Conservation (phyloP, 1,139 yeast species). For the Protomyces gravidus region DNA sequence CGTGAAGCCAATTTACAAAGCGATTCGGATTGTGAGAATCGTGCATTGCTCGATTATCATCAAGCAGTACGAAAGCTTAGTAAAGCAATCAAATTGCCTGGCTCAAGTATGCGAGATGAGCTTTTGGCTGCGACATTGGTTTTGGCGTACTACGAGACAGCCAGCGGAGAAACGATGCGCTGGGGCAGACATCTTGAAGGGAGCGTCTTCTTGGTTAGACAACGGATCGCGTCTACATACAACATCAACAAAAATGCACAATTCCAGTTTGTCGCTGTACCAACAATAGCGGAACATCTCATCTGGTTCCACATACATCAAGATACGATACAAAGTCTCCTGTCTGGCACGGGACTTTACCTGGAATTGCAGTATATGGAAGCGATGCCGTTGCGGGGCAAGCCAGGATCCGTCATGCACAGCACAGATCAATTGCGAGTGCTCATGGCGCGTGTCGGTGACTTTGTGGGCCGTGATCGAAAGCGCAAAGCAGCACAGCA, state of each 20-base stretch:
- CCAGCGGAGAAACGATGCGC: slow-evolving; percentile 31
- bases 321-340: slow-evolving; percentile 10
- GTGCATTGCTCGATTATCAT: slow-evolving; percentile 31
- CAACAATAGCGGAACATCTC: slow-evolving; percentile 17
- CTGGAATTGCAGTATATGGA: slow-evolving; percentile 11
- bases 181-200: slow-evolving; percentile 33
- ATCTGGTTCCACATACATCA: slow-evolving; percentile 26
- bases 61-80: slow-evolving; percentile 30
- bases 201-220: slow-evolving; percentile 26
- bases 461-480: slow-evolving; percentile 15
- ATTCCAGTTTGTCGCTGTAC: slow-evolving; percentile 1
- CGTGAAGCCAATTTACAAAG: slow-evolving; percentile 26
- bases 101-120: slow-evolving; percentile 21
- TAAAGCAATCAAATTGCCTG: slow-evolving; percentile 9
- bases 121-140: slow-evolving; percentile 31
- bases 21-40: slow-evolving; percentile 26
- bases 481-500: not conserved
- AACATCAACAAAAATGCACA: not conserved
- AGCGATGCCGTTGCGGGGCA: slow-evolving; percentile 12
- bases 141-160: slow-evolving; percentile 31
- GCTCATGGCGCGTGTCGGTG: slow-evolving; percentile 13
- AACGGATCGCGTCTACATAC: slow-evolving; percentile 4
- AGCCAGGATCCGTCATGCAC: slow-evolving; percentile 14
- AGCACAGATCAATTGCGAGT: slow-evolving; percentile 14
- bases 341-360: slow-evolving; percentile 17